Percentiles rank a stretch among this genome's conserved stretches.
phyloP scores from a whole-genome alignment of 2,329 filamentous ascomycete genomes.

The Hypoxylon sp. region DNA sequence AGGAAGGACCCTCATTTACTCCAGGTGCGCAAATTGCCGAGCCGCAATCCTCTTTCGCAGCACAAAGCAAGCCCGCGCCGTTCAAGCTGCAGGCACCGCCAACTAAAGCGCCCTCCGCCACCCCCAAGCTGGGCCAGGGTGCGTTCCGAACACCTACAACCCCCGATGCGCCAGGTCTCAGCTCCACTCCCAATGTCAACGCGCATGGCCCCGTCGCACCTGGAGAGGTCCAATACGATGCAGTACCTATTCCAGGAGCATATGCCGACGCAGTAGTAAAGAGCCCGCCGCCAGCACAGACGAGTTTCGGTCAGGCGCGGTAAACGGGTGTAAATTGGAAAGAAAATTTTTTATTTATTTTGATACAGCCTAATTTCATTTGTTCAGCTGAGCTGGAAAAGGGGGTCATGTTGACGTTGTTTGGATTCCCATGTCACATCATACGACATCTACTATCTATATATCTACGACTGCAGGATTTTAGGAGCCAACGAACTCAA shows the following conservation, averaged over 20 bases:
- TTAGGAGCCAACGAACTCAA: constrained; percentile 30
- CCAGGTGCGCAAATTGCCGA: constrained; percentile 69
- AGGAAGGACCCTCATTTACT: constrained; percentile 65
- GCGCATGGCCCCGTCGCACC: constrained; percentile 79
- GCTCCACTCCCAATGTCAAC: constrained; percentile 62
- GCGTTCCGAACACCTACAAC: constrained; percentile 70
- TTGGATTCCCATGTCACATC: constrained; percentile 14
- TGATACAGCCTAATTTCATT: constrained; percentile 44
- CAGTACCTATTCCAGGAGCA: constrained; percentile 90
- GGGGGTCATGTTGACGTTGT: constrained; percentile 32
- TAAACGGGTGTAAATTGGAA: constrained; percentile 36
- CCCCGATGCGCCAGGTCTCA: constrained; percentile 57
- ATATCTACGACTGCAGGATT: constrained; percentile 30
- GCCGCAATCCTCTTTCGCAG: constrained; percentile 74
- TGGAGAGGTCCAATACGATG: constrained; percentile 86
- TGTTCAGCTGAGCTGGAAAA: constrained; percentile 48
- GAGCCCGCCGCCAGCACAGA: constrained; percentile 65
- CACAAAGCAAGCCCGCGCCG: constrained; percentile 58
- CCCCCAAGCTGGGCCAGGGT: constrained; percentile 76
- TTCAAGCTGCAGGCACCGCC: constrained; percentile 93
- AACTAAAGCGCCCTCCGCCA: constrained; percentile 81
- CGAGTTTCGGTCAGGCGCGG: constrained; percentile 59
- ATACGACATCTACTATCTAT: constrained; percentile 18
- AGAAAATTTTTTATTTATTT: constrained; percentile 26
- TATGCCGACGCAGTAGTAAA: constrained; percentile 74